Evolutionary conservation across 306 rosid genomes (phyloP), one percentile per base, ranked within the genome.

Genomic region (Cyamopsis tetragonoloba): DNA sequence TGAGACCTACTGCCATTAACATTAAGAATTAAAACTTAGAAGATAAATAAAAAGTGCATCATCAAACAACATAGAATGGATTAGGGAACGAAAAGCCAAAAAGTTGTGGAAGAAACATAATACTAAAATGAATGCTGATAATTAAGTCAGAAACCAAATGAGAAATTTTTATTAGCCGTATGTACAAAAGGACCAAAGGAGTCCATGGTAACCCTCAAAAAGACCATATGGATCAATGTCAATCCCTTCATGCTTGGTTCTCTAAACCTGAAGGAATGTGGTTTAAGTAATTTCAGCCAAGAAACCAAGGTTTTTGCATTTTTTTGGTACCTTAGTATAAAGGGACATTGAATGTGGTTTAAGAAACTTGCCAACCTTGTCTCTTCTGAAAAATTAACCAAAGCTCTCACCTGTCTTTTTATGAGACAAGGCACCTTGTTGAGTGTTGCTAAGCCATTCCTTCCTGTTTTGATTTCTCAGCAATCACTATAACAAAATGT

Each of bases 121-220:
- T 42, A 46, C 51, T 35, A 38, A 61, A 28, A 38, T 37, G 14
- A 54, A 76, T 44, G 54, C 42, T 41, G 42, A 23, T 61, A 57
- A 70, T 18, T 49, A 80, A 76, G 77, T 53, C 47, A 71, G 66
- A 43, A 66, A 50, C 22, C 42, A 66, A 46, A 58, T 60, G 62
- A 68, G 19, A 66, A 54, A 26, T 7, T 65, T 77, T 77, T 78
- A 74, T 82, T 82, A 53, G 72, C 76, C 72, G 51, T 66, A 82
- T 82, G 43, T 79, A 75, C 86, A 82, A 62, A n/a, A 75, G 81
- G 49, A 75, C 77, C 62, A 44, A 67, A 74, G 61, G 26, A 28
- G 43, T 53, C 75, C 70, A 15, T 18, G 44, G 62, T 62, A 44
- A 74, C 61, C 70, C 55, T 66, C 20, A 58, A 23, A 66, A 63